Evolutionary conservation across 371 early-diverging fungal genomes (phyloP), one percentile per base, ranked within the genome.

Genomic region (Mortierella sp.): DNA sequence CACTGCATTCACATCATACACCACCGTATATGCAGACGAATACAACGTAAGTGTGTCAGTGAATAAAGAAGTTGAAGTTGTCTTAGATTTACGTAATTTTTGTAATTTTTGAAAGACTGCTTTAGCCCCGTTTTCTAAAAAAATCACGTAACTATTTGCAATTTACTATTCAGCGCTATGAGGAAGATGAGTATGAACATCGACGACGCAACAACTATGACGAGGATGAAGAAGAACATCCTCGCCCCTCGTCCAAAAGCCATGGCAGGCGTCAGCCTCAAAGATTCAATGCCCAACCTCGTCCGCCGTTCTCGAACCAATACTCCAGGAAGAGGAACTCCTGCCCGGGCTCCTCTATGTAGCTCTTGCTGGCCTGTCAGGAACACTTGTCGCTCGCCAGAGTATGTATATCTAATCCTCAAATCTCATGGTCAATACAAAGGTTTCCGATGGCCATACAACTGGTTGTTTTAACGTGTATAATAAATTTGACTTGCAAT

Each of bases 311-410:
- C 55, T 55, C 62, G 4, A 55, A 51, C 56, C 58, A 54, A 12
- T 51, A 61, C 28, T 70, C 71, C 58, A 67, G 3, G 80, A 79
- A 23, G 80, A 79, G 43, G 70, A 73, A 5, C 74, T 79, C 43
- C 22, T 79, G 35, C 80, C 74, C 6, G 80, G 80, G 6, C 34
- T 79, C 9, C 57, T 79, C 55, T 74, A 74, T 62, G 80, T 79
- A 2, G 74, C 74, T 22, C 64, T 79, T 13, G 70, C 80, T 0
- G 80, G 74, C 23, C 40, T 79, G 12, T 43, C 67, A 1, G 79
- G 79, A 23, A 72, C 80, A 19, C 47, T 70, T 29, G 68, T 79
- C n/a, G 70, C 65, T 43, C 80, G 80, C 40, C 80, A 79, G 53
- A 57, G 80, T 74, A 70, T 26, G 73, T 68, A 31, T 22, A 42